Percentiles rank a stretch among this genome's conserved stretches.
These are phyloP conservation scores for Penicillium mononematosum DNA, from an alignment of 495 filamentous ascomycete species.

Conservation along the genomic window DNA sequence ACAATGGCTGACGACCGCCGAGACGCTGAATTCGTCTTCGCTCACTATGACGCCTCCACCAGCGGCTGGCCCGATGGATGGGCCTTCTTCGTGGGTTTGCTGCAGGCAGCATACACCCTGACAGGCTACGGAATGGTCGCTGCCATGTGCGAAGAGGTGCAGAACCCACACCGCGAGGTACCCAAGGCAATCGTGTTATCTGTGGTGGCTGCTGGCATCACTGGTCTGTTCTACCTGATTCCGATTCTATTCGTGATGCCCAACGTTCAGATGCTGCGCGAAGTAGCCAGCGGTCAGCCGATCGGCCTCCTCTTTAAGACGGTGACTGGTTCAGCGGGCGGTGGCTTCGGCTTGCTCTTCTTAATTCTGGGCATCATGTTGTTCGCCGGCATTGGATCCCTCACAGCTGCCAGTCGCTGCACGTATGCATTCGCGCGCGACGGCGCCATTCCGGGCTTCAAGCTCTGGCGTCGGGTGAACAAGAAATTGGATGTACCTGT, in stretches of 20 bases:
- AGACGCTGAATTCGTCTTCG: slow-evolving; percentile 59
- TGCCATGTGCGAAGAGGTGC: slow-evolving; percentile 68
- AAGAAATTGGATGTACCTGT: slow-evolving; percentile 56
- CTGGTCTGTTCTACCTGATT: slow-evolving; percentile 68
- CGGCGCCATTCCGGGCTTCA: slow-evolving; percentile 64
- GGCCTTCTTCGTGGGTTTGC: slow-evolving; percentile 60
- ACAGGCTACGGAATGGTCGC: slow-evolving; percentile 60
- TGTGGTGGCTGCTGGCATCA: slow-evolving; percentile 65
- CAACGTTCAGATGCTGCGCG: slow-evolving; percentile 51
- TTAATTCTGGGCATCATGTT: slow-evolving; percentile 72
- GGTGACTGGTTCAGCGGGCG: slow-evolving; percentile 41
- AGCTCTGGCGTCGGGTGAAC: slow-evolving; percentile 61
- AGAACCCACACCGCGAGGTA: slow-evolving; percentile 63
- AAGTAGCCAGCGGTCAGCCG: slow-evolving; percentile 57
- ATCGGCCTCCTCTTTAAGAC: slow-evolving; percentile 39
- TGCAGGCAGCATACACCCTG: slow-evolving; percentile 60
- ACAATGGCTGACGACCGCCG: slow-evolving; percentile 55
- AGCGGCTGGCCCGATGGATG: slow-evolving; percentile 63
- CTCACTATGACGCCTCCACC: slow-evolving; percentile 55
- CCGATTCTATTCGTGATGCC: slow-evolving; percentile 65
- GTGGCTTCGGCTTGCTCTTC: slow-evolving; percentile 71
- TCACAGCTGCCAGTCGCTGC: slow-evolving; percentile 74
- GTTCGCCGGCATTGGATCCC: slow-evolving; percentile 67
- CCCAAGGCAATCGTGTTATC: slow-evolving; percentile 71
- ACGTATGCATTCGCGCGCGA: slow-evolving; percentile 73